Conservation (phyloP, 345 rosid species). For the Gossypium australe region DNA sequence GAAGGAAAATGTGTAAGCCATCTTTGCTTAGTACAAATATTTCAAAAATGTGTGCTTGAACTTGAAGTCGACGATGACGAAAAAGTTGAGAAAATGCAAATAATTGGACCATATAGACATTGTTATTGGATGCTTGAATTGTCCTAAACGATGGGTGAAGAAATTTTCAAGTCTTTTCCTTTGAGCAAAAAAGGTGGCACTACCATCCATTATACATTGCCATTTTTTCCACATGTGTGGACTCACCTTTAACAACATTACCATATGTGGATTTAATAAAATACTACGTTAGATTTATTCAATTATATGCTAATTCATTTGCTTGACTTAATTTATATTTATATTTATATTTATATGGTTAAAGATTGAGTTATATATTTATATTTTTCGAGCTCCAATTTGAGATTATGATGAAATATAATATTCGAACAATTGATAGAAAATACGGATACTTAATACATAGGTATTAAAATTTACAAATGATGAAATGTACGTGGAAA, state of each 20-base stretch:
- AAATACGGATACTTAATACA: too few relatives aligned
- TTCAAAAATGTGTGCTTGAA: background rate
- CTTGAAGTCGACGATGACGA: background rate
- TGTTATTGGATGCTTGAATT: background rate
- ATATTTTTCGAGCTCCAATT: too few relatives aligned
- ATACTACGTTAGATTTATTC: background rate
- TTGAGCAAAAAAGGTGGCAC: background rate
- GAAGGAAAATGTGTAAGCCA: too few relatives aligned
- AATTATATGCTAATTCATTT: background rate
- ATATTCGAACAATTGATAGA: too few relatives aligned
- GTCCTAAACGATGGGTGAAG: background rate
- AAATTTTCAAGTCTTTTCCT: background rate
- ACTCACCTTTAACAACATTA: background rate
- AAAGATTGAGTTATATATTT: too few relatives aligned
- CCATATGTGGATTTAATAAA: background rate
- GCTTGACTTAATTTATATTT: too few relatives aligned
- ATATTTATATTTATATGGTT: too few relatives aligned
- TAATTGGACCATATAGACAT: background rate
- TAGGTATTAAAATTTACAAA: too few relatives aligned
- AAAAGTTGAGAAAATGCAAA: background rate
- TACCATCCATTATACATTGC: background rate
- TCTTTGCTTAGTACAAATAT: background rate
- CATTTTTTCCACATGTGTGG: background rate
- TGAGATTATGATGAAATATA: too few relatives aligned
- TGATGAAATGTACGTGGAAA: too few relatives aligned